These are phyloP conservation scores for Apiospora koreana DNA, from an alignment of 2,329 filamentous ascomycete species.

Conservation along the genomic window DNA sequence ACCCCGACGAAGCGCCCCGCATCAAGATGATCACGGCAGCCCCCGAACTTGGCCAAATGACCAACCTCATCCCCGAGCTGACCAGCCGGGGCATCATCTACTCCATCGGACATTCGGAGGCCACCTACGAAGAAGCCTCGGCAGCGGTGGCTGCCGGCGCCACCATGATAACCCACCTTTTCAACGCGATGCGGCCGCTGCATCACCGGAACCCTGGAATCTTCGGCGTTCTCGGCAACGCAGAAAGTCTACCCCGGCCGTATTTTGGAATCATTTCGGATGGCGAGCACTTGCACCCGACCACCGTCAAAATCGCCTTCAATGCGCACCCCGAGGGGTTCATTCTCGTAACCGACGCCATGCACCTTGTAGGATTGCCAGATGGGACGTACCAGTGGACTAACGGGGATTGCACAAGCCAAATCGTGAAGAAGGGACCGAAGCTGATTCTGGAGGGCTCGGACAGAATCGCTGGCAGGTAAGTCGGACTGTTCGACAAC, in stretches of 20 bases:
- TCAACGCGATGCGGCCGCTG: conserved; percentile 90
- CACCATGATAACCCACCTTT: conserved; percentile 89
- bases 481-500: conserved; percentile 32
- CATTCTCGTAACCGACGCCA: conserved; percentile 89
- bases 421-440: conserved; percentile 70
- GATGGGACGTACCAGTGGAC: conserved; percentile 87
- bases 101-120: conserved; percentile 84
- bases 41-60: conserved; percentile 76
- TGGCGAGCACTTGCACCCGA: conserved; percentile 86
- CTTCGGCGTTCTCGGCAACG: conserved; percentile 79
- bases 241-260: conserved; percentile 60
- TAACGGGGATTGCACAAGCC: conserved; percentile 63
- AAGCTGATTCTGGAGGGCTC: conserved; percentile 77
- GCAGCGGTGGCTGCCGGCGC: conserved; percentile 72
- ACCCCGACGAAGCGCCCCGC: conserved; percentile 38
- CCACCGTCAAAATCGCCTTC: conserved; percentile 85
- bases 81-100: conserved; percentile 68
- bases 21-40: conserved; percentile 86
- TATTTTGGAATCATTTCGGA: conserved; percentile 91
- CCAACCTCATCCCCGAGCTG: conserved; percentile 67
- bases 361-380: conserved; percentile 81
- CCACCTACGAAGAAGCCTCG: conserved; percentile 80
- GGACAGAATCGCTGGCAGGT: conserved; percentile 76
- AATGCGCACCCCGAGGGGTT: conserved; percentile 82
- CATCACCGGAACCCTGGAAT: conserved; percentile 91